Base-by-base conservation (phyloP, 164 flowering plant genomes). In the Dillenia suffruticosa region DNA sequence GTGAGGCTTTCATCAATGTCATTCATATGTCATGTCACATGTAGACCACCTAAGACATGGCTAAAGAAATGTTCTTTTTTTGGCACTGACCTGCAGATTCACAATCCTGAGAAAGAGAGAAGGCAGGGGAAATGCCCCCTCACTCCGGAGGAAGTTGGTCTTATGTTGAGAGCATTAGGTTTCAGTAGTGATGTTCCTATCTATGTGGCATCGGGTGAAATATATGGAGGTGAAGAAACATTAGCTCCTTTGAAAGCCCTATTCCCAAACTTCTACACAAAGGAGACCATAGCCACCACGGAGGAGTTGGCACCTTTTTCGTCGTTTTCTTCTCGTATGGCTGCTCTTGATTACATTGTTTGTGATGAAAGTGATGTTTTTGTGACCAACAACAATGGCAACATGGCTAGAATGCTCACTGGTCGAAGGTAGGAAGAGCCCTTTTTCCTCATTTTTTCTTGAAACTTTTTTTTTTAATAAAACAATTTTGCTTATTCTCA, bases 111-210 rank as follows among this genome's bases (percentile, higher is more conserved):
- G 14, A 92, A 76, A 82, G 88, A 81, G 67, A 74, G 97, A 69
- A 84, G 99, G 82, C 92, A 92, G 56, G 99, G 99, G 62, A 95
- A 74, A 73, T 95, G 99, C 63, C 99, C 99, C 9, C 94, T 95
- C 16, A 95, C 94, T 74, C 99, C 99, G 26, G 88, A 85, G 66
- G 99, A 95, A 77, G 97, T 92, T 61, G 98, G 98, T 65, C 81
- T 92, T 57, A 92, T 95, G 97, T 72, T 95, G 65, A 84, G 97
- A 77, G 94, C 94, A 48, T 79, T 95, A 43, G 99, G 99, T 26
- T 95, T 82, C 79, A 90, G 96, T 32, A 79, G 76, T 49, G 94
- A 95, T 70, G 89, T 85, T 56, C 88, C 89, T 74, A 79, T 95
- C 40, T 95, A 95, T 71, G 99, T 95, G 61, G 99, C 99, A 61